Conservation (phyloP, 495 filamentous ascomycete genomes). For the Pyronema omphalodes region DNA sequence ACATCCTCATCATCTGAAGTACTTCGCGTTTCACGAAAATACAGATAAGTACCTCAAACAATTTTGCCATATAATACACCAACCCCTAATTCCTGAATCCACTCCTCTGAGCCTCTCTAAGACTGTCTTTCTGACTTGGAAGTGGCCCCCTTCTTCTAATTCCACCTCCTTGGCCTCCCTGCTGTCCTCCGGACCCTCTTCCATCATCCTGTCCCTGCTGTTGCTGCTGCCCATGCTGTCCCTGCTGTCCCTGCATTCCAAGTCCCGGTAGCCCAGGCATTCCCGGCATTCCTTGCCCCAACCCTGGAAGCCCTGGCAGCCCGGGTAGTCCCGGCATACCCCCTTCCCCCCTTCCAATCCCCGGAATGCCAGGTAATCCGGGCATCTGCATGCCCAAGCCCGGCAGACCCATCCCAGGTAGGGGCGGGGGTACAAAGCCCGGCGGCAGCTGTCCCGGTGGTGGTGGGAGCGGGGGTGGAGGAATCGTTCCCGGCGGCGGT, state of each 20-base stretch:
- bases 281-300: constrained; percentile 14
- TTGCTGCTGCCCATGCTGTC: constrained; percentile 20
- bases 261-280: constrained; percentile 27
- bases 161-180: constrained; percentile 17
- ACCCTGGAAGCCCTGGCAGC: constrained; percentile 20
- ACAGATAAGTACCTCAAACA: too few relatives aligned
- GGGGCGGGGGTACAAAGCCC: constrained; percentile 12
- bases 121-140: constrained; percentile 66
- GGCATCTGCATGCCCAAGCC: constrained; percentile 13
- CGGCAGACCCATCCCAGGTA: constrained; percentile 1
- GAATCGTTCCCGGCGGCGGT: constrained; percentile 22
- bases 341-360: constrained; percentile 24
- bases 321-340: constrained; percentile 33
- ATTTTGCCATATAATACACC: too few relatives aligned
- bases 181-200: background rate
- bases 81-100: background rate
- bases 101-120: constrained; percentile 49
- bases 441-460: constrained; percentile 10
- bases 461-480: constrained; percentile 7
- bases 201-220: constrained; percentile 8
- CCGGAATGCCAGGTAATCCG: constrained; percentile 18
- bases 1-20: too few relatives aligned
- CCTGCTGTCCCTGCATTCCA: constrained; percentile 21
- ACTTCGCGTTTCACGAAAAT: too few relatives aligned
- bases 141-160: constrained; percentile 42